Base-by-base conservation (phyloP, 1,284 basidiomycete genomes). In the Malassezia furfur region DNA sequence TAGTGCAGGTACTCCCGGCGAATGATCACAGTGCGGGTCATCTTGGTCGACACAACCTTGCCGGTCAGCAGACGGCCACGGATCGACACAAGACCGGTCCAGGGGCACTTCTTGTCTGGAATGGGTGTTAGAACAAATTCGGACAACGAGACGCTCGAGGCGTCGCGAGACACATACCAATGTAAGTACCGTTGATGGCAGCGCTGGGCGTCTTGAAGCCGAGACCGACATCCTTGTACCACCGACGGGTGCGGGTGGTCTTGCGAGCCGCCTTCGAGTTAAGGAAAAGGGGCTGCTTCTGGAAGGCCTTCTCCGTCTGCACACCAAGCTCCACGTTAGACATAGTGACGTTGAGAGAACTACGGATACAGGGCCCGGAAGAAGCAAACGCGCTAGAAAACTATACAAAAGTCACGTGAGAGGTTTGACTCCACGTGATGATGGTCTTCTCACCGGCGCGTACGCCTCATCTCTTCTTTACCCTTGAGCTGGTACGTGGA, bases 31-130 rank as follows among this genome's bases (percentile, higher is more conserved):
- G 94, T 98, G 76, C 94, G 89, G 78, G 86, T 94, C 94, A 99
- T 98, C 83, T 99, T 99, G 49, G 91, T 96, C 65, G 93, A 96
- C 58, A 98, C 81, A 66, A 98, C 91, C 77, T 87, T 87, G 78
- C 94, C 94, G 59, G 90, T 93, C 67, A 99, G 80, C 80, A 99
- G 96, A 76, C 94, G 93, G 62, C 94, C 94, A 78, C 94, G 93
- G 78, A 99, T 98, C 57, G 94, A 96, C 12, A 70, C 65, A 41
- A 68, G 63, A 59, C 68, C 68, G 68, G 88, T 91, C 82, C 93
- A 96, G 47, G 91, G 91, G 81, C 91, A 98, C 81, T 99, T 99
- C 83, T 98, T 98, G 84, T 99, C 93, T 90, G 66, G 38, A 58
- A 4, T 34, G 44, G 34, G 45, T 41, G 54, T 63, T 21, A 54